Percentiles rank a stretch among this genome's conserved stretches.
phyloP scores from a whole-genome alignment of 257 asterid genomes.

The Buddleja alternifolia region DNA sequence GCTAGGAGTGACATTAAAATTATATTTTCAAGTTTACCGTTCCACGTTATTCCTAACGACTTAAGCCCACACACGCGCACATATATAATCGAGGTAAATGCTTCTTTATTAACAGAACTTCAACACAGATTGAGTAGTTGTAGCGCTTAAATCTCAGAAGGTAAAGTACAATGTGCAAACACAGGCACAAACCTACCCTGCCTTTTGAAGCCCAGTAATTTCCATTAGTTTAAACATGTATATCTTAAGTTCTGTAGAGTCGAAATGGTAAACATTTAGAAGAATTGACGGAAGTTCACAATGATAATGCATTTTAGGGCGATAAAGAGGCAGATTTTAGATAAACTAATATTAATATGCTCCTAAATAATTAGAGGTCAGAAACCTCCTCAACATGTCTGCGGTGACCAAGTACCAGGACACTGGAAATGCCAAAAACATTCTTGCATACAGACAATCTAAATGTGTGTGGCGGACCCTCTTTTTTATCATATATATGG shows the following conservation, averaged over 20 bases:
- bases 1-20: too few species aligned
- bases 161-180: slow-evolving; percentile 1
- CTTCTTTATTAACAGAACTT: slow-evolving; percentile 11
- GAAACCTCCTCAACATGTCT: background rate
- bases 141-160: slow-evolving; percentile 8
- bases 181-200: background rate
- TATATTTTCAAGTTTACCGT: too few species aligned
- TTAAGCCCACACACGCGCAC: too few species aligned
- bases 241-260: background rate
- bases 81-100: too few species aligned
- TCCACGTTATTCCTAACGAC: too few species aligned
- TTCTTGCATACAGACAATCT: background rate
- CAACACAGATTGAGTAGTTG: background rate
- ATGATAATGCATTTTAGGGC: background rate
- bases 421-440: slow-evolving; percentile 17
- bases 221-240: background rate
- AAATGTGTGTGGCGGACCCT: background rate
- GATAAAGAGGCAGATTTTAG: background rate
- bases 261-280: too few species aligned
- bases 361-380: slow-evolving; percentile 4
- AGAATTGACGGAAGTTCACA: too few species aligned
- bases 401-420: slow-evolving; percentile 23
- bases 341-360: background rate
- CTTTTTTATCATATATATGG: background rate
- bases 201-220: background rate